These are phyloP conservation scores for Venturia carpophila DNA, from an alignment of 2,329 filamentous ascomycete species.

Conservation along the genomic window DNA sequence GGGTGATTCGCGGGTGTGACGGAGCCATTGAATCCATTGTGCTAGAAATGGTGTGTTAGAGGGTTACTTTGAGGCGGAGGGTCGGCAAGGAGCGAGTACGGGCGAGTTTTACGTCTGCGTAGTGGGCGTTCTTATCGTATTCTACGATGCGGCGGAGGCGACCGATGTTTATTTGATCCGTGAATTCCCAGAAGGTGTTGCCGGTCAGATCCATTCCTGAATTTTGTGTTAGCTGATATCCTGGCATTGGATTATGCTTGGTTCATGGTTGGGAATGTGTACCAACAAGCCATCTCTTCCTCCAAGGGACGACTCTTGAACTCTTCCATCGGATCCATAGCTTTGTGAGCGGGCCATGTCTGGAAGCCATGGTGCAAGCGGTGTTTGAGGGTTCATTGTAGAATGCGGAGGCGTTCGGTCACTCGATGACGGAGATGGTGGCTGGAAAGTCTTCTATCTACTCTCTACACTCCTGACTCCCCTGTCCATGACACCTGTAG, in stretches of 20 bases:
- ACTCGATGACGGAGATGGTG: constrained; percentile 8
- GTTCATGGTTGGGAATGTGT: constrained; percentile 15
- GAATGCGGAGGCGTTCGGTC: background rate
- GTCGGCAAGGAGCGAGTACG: constrained; percentile 34
- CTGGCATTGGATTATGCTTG: constrained; percentile 19
- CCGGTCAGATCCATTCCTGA: constrained; percentile 54
- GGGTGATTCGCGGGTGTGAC: constrained; percentile 49
- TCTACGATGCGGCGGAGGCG: constrained; percentile 53
- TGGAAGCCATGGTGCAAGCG: constrained; percentile 21
- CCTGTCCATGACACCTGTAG: background rate
- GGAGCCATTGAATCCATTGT: constrained; percentile 63
- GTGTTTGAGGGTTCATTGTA: background rate
- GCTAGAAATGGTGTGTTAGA: constrained; percentile 33
- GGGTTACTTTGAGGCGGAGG: background rate
- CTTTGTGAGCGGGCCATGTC: constrained; percentile 32
- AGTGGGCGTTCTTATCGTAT: constrained; percentile 45
- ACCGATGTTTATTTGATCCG: constrained; percentile 46
- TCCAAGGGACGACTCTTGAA: constrained; percentile 51
- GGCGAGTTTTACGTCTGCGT: constrained; percentile 52
- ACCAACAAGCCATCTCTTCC: constrained; percentile 53
- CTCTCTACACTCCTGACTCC: background rate
- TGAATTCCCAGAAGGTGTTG: constrained; percentile 62
- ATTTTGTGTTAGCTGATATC: background rate
- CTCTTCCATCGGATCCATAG: constrained; percentile 58
- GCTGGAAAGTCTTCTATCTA: background rate